Conservation (phyloP, 371 early-diverging fungal species). For the Mortierella sp. region DNA sequence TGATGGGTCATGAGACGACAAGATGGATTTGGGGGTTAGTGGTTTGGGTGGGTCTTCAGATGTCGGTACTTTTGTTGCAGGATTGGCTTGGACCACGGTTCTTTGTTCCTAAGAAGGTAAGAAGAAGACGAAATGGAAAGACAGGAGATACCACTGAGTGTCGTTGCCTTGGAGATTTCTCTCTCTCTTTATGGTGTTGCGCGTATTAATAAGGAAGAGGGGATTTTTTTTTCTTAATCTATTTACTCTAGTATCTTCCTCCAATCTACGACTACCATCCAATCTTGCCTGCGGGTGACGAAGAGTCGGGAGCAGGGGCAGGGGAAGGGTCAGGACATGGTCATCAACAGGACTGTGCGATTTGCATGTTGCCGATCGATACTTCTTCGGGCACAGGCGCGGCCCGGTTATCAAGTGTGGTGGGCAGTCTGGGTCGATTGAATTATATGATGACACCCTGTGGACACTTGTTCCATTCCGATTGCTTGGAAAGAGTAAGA, state of each 20-base stretch:
- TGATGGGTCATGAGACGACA: conserved; percentile 64
- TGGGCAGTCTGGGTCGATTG: conserved; percentile 60
- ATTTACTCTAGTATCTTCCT: conserved; percentile 63
- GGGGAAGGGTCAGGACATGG: conserved; percentile 28
- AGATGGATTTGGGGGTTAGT: conserved; percentile 65
- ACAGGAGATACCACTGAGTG: background rate
- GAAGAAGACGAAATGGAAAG: too few relatives aligned
- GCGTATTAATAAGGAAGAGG: too few relatives aligned
- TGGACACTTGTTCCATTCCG: conserved; percentile 83
- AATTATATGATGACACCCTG: conserved; percentile 88
- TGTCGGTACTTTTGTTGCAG: conserved; percentile 69
- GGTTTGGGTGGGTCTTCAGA: conserved; percentile 70
- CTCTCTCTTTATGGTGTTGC: background rate
- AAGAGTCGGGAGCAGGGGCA: conserved; percentile 52
- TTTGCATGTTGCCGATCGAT: conserved; percentile 80
- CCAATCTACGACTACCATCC: conserved; percentile 80
- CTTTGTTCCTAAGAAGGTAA: conserved; percentile 76
- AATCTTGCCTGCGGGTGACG: conserved; percentile 60
- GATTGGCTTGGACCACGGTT: conserved; percentile 78
- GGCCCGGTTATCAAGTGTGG: conserved; percentile 57
- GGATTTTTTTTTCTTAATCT: conserved; percentile 2
- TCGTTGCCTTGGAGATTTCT: too few relatives aligned
- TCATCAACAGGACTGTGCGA: conserved; percentile 72
- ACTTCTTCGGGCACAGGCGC: conserved; percentile 43
- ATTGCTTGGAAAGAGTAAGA: conserved; percentile 74